A percentile compares a stretch with the other conserved stretches of the same genome.
These are phyloP conservation scores for Amanita muscaria DNA, from an alignment of 768 basidiomycete species.

Conservation along the genomic window DNA sequence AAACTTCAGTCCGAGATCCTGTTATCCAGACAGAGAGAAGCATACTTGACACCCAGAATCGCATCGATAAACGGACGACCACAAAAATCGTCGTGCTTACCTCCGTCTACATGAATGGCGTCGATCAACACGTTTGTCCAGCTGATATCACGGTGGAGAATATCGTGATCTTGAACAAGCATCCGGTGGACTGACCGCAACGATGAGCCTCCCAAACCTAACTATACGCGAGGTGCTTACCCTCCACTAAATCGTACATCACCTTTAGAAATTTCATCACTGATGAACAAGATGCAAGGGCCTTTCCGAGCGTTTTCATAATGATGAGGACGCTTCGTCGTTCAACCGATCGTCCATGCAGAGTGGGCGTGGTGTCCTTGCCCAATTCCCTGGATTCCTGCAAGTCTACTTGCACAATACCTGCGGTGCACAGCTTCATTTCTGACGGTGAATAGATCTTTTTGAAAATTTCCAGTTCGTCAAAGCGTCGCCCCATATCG, in stretches of 20 bases:
- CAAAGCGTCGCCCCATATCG: background rate
- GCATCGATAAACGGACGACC: background rate
- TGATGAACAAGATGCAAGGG: background rate
- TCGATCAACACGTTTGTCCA: conserved; percentile 1
- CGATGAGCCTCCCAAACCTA: background rate
- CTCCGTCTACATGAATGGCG: background rate
- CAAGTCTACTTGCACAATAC: background rate
- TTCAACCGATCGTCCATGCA: no score
- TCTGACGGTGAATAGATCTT: background rate
- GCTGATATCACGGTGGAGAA: conserved; percentile 1
- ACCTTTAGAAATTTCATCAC: background rate
- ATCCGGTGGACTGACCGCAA: background rate
- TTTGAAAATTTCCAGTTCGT: background rate
- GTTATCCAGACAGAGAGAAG: background rate
- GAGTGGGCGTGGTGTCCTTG: background rate
- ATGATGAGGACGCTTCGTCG: background rate
- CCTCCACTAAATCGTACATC: conserved; percentile 1
- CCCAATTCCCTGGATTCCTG: background rate
- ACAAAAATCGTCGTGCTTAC: background rate
- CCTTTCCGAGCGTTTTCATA: background rate
- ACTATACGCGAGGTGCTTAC: background rate
- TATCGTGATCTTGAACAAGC: background rate
- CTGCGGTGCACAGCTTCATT: background rate
- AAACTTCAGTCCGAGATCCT: no score
- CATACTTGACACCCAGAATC: background rate